A percentile compares a stretch with the other conserved stretches of the same genome.
Conservation (phyloP, 495 filamentous ascomycete species). For the Cercophora newfieldiana region DNA sequence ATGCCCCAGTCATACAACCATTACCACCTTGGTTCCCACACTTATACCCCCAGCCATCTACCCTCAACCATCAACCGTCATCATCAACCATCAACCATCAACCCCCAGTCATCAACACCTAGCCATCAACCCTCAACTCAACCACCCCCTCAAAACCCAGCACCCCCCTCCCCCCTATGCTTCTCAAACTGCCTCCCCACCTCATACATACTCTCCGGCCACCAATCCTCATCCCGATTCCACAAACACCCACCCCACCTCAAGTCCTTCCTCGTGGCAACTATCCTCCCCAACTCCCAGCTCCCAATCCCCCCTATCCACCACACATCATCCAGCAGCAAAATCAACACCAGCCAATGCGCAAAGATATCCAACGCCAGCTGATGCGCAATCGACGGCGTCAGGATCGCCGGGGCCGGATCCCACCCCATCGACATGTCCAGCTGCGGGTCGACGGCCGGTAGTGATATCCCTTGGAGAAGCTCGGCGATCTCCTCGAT, state of each 20-base stretch:
- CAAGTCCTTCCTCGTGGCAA: neutral
- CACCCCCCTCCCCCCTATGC: neutral
- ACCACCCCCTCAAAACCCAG: neutral
- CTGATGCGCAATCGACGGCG: constrained; percentile 22
- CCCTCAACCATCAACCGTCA: no score
- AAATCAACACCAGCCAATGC: constrained; percentile 47
- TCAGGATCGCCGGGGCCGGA: neutral
- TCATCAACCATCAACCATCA: no score
- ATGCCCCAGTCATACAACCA: no score
- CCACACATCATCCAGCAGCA: constrained; percentile 47
- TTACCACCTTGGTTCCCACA: no score
- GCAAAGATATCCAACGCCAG: constrained; percentile 47
- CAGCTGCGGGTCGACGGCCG: neutral
- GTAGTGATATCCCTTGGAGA: neutral
- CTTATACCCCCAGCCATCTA: no score
- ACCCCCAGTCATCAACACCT: no score
- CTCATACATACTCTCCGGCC: constrained; percentile 7
- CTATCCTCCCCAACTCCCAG: constrained; percentile 29
- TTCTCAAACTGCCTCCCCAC: constrained; percentile 5
- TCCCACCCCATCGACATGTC: neutral
- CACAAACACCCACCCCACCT: constrained; percentile 2
- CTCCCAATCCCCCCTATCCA: constrained; percentile 40
- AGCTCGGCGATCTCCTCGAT: constrained; percentile 19
- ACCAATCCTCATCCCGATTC: constrained; percentile 3
- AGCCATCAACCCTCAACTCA: no score